Evolutionary conservation across 2,329 filamentous ascomycete species (phyloP), one percentile per base, ranked within the genome.

Genomic region (Paecilomyces formosus): DNA sequence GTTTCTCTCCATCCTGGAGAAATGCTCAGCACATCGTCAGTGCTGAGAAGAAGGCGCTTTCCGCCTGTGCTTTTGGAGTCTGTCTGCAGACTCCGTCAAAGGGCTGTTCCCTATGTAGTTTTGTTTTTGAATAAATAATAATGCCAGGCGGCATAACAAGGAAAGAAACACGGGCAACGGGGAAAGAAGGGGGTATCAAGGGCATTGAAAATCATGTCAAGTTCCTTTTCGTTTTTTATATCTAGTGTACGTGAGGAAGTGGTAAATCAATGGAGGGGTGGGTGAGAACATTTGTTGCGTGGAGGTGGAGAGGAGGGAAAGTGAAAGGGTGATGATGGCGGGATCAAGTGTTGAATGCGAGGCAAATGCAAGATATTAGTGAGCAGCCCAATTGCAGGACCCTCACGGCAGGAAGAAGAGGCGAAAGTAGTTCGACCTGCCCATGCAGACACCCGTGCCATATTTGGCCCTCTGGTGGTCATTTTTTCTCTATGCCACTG

Each of bases 151-250:
- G 39, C 15, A 18, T 45, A 45, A 18, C 39, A 45, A n/a, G 7
- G 9, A 18, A 15, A 26, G 22, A 24, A 26, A 28, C 39, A 52
- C 50, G 18, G 50, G 21, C 9, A 52, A 28, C 49, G 50, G 50
- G 30, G 22, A n/a, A 52, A 52, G 2, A 9, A 22, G 50, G 50
- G 50, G 50, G 50, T 52, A 52, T 52, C 50, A 52, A 52, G 59
- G 57, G 54, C n/a, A 35, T 52, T 53, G 50, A 61, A 60, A 60
- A 60, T 55, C 55, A 22, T 57, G 52, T 55, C 60, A 60, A 59
- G 58, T 61, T 61, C 59, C 55, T 61, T 58, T 56, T 60, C 58
- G 57, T 58, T 54, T 60, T 55, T 57, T 51, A 58, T 61, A 60
- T 58, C 60, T 61, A 61, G 53, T 57, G 55, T 56, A 61, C 15